Conservation (phyloP, 2,329 filamentous ascomycete species). For the Talaromyces marneffei region DNA sequence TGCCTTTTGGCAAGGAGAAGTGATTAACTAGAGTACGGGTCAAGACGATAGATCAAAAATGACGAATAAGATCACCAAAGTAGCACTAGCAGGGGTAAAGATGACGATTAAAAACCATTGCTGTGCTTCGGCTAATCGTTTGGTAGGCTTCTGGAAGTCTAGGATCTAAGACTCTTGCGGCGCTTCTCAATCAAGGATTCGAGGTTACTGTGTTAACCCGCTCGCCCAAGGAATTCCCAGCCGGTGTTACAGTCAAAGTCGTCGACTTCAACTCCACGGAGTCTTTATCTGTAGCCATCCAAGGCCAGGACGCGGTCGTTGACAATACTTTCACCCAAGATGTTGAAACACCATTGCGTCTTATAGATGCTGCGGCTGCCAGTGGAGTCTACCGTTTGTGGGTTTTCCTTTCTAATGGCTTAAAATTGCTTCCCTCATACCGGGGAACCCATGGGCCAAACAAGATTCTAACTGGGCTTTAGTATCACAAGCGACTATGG, state of each 20-base stretch:
- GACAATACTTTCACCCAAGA: constrained; percentile 16
- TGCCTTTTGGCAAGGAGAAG: too few relatives aligned
- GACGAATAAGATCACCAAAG: constrained; percentile 7
- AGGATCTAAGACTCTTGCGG: constrained; percentile 7
- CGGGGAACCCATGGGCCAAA: background rate
- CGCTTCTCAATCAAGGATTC: constrained; percentile 16
- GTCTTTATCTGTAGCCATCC: constrained; percentile 12
- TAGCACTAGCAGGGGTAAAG: constrained; percentile 11
- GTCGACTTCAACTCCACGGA: constrained; percentile 15
- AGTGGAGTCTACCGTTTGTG: constrained; percentile 16
- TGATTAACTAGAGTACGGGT: background rate
- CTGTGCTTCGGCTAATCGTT: background rate
- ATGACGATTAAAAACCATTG: background rate
- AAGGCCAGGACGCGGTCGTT: constrained; percentile 16
- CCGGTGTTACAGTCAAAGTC: constrained; percentile 13
- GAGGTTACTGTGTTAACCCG: constrained; percentile 18
- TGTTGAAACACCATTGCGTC: constrained; percentile 12
- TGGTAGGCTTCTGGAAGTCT: constrained; percentile 5
- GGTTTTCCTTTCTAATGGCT: background rate
- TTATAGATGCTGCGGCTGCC: constrained; percentile 15
- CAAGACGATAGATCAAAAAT: background rate
- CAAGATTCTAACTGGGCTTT: background rate
- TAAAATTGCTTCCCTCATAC: background rate
- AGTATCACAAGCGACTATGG: constrained; percentile 19
- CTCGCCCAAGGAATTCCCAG: constrained; percentile 14